Evolutionary conservation across 257 asterid species (phyloP).

Genomic region (Solanum boliviense): DNA sequence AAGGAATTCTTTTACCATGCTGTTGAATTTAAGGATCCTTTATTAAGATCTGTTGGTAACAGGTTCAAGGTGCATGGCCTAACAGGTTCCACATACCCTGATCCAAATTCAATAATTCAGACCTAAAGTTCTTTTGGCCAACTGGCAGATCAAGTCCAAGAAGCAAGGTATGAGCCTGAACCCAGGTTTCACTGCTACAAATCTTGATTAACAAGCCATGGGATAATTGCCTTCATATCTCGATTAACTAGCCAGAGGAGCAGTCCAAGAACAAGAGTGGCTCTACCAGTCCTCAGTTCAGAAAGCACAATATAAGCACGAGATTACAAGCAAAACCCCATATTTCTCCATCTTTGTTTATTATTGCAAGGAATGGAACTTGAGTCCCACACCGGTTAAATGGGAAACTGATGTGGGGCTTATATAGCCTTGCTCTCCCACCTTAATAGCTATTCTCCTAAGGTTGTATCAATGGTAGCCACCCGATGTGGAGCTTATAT

Average conservation of each 20-base stretch:
- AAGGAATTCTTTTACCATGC: background rate
- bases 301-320: background rate
- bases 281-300: background rate
- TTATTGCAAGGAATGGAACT: background rate
- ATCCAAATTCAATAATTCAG: background rate
- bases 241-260: background rate
- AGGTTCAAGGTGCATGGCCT: background rate
- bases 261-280: background rate
- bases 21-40: background rate
- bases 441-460: background rate
- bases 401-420: background rate
- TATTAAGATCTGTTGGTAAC: background rate
- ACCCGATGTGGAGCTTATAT: background rate
- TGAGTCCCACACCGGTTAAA: background rate
- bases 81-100: background rate
- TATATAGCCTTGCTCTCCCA: background rate
- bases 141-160: background rate
- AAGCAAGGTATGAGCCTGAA: background rate
- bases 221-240: background rate
- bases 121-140: background rate
- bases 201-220: background rate
- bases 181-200: background rate
- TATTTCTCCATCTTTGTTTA: background rate
- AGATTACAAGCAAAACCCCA: background rate
- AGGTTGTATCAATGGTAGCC: background rate